Conservation (phyloP, 768 basidiomycete genomes). For the Hericium erinaceus region DNA sequence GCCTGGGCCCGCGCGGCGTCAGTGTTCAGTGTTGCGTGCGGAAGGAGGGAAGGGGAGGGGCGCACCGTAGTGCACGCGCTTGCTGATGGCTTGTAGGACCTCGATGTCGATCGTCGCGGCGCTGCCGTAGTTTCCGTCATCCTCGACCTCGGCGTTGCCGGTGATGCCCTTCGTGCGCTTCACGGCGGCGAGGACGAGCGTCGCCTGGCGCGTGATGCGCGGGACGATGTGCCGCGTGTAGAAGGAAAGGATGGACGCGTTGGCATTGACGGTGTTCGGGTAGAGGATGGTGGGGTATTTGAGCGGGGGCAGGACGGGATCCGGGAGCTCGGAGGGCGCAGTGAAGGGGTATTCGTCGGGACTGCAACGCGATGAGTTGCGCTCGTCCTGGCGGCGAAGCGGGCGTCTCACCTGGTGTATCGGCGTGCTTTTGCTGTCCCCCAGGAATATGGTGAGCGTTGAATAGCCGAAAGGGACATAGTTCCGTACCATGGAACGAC, state of each 20-base stretch:
- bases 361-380: conserved; percentile 30
- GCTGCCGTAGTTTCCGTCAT: conserved; percentile 97
- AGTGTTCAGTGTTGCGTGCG: conserved; percentile 5
- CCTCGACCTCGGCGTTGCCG: conserved; percentile 66
- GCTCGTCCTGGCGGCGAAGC: neutral
- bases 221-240: conserved; percentile 87
- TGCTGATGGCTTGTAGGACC: conserved; percentile 94
- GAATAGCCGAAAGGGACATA: too few species aligned
- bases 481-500: conserved; percentile 71
- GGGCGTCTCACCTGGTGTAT: conserved; percentile 68
- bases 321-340: conserved; percentile 49
- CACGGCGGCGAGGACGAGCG: conserved; percentile 49
- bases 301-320: conserved; percentile 68
- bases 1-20: conserved; percentile 36
- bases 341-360: conserved; percentile 99
- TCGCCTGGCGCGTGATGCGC: conserved; percentile 71
- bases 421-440: conserved; percentile 81
- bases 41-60: neutral
- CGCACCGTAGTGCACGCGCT: conserved; percentile 94
- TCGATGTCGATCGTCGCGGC: conserved; percentile 93
- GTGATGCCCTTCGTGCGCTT: conserved; percentile 61
- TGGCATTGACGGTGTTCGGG: conserved; percentile 78
- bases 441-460: neutral
- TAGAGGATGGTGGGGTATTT: conserved; percentile 69
- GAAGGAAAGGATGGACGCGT: conserved; percentile 78